Percentiles rank a stretch among this genome's conserved stretches.
Evolutionary conservation across 2,329 filamentous ascomycete genomes (phyloP).

Genomic region (Colletotrichum eremochloae): DNA sequence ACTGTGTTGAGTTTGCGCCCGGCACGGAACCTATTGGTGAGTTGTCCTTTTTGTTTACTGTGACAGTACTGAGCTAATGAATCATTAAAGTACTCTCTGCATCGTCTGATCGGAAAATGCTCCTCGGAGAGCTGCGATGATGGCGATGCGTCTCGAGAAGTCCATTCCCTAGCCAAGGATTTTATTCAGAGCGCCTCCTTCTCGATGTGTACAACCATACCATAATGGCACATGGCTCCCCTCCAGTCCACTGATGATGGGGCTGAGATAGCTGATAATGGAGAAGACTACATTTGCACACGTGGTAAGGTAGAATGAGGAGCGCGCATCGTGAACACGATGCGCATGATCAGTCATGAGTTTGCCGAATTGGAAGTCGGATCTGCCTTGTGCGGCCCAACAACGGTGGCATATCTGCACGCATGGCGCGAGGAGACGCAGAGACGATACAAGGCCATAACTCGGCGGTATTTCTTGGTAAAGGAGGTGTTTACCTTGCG

Average conservation of each 20-base stretch:
- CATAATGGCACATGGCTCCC: not conserved
- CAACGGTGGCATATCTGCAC: not conserved
- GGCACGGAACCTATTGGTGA: constrained; percentile 88
- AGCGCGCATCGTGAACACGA: not conserved
- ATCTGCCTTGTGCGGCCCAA: not conserved
- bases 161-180: too few relatives aligned
- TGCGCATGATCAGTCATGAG: not conserved
- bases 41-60: constrained; percentile 53
- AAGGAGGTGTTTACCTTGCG: not conserved
- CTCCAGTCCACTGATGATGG: not conserved
- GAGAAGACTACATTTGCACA: too few relatives aligned
- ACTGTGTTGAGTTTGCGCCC: constrained; percentile 92
- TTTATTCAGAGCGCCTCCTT: too few relatives aligned
- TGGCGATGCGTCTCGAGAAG: not conserved
- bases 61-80: constrained; percentile 50
- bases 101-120: constrained; percentile 88
- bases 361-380: not conserved
- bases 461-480: not conserved
- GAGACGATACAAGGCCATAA: not conserved
- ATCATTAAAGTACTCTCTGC: constrained; percentile 80
- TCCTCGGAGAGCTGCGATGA: constrained; percentile 79
- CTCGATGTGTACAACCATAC: not conserved
- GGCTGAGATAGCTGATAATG: not conserved
- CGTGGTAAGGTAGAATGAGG: not conserved
- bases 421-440: not conserved